Percentiles rank a stretch among this genome's conserved stretches.
phyloP scores from a whole-genome alignment of 2,329 filamentous ascomycete species.

The Drechmeria coniospora region DNA sequence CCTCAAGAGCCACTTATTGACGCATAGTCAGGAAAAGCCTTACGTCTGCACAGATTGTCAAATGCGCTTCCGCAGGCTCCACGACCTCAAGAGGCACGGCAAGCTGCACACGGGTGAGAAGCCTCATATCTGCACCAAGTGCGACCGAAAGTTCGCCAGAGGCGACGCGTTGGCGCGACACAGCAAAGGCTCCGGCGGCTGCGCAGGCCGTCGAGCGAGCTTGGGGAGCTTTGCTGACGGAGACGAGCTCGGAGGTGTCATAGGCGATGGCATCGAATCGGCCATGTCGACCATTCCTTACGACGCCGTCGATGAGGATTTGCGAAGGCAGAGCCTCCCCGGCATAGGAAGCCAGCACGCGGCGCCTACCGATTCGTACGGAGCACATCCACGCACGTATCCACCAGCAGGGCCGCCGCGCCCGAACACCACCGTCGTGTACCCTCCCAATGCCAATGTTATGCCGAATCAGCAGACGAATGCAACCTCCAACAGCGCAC shows the following conservation, averaged over 20 bases:
- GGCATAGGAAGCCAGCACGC: slow-evolving; percentile 61
- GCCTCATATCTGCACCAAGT: slow-evolving; percentile 88
- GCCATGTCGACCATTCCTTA: slow-evolving; percentile 42
- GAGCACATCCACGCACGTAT: slow-evolving; percentile 61
- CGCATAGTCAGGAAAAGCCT: slow-evolving; percentile 96
- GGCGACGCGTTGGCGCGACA: slow-evolving; percentile 90
- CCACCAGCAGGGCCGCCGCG: slow-evolving; percentile 47
- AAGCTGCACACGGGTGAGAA: slow-evolving; percentile 96
- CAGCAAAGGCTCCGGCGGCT: slow-evolving; percentile 89
- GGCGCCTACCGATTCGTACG: slow-evolving; percentile 32
- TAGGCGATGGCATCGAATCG: slow-evolving; percentile 36
- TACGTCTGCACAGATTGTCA: slow-evolving; percentile 90
- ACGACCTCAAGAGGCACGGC: slow-evolving; percentile 89
- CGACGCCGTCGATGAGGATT: slow-evolving; percentile 41
- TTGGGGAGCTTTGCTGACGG: slow-evolving; percentile 69
- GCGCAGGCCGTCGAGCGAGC: slow-evolving; percentile 78
- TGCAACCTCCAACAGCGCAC: slow-evolving; percentile 38
- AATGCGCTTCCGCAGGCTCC: slow-evolving; percentile 78
- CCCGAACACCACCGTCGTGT: slow-evolving; percentile 35
- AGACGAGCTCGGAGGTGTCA: slow-evolving; percentile 48
- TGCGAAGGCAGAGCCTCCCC: slow-evolving; percentile 55
- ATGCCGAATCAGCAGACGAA: slow-evolving; percentile 33
- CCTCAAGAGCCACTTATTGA: slow-evolving; percentile 90
- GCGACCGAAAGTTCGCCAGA: slow-evolving; percentile 84
- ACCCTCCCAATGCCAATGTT: slow-evolving; percentile 44